Percentiles rank a stretch among this genome's conserved stretches.
These are phyloP conservation scores for Macadamia tetraphylla DNA, from an alignment of 164 flowering plant genomes.

Conservation along the genomic window DNA sequence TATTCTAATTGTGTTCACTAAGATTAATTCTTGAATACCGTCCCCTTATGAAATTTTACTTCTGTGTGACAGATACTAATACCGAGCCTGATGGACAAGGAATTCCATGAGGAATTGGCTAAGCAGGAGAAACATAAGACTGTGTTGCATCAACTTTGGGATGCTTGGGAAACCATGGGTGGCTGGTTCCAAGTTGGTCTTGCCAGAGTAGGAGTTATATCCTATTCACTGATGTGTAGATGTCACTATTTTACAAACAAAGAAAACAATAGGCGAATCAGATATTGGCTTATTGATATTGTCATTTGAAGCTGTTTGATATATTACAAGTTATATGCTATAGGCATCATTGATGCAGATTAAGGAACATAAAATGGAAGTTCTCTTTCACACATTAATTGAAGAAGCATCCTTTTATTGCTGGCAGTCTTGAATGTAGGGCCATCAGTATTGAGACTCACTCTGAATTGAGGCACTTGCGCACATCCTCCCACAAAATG, in stretches of 20 bases:
- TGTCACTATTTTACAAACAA: neutral
- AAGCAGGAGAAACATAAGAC: constrained; percentile 5
- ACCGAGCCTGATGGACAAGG: constrained; percentile 5
- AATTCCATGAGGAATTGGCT: constrained; percentile 1
- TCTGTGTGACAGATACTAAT: neutral
- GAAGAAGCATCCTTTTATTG: neutral
- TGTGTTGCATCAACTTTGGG: neutral
- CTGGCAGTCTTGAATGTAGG: no score
- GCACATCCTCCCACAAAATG: no score
- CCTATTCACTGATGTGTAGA: neutral
- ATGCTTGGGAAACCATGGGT: constrained; percentile 4
- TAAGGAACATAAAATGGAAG: neutral
- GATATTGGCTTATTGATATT: neutral
- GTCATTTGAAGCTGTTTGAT: neutral
- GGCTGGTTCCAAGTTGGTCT: constrained; percentile 8
- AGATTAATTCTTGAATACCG: neutral
- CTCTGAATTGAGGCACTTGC: no score
- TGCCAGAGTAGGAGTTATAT: neutral
- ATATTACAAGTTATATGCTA: neutral
- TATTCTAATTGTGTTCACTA: constrained; percentile 3
- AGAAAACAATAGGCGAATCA: neutral
- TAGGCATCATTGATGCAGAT: constrained; percentile 4
- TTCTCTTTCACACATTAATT: neutral
- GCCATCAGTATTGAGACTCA: no score
- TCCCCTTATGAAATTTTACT: no score